Evolutionary conservation across 2,329 filamentous ascomycete genomes (phyloP), one percentile per base, ranked within the genome.

Genomic region (Raffaelea ambrosiae): DNA sequence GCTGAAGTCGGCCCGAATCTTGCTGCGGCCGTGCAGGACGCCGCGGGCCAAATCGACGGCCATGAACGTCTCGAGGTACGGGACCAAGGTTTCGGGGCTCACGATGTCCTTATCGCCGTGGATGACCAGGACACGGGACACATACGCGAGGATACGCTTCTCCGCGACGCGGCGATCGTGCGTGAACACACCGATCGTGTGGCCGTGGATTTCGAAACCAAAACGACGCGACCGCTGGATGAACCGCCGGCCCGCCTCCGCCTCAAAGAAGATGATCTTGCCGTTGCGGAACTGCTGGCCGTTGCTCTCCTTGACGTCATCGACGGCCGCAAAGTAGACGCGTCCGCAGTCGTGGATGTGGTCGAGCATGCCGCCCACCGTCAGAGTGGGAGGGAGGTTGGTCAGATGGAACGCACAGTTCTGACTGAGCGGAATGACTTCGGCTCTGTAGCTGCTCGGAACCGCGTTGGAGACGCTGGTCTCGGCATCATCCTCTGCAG

Each of bases 261-360:
- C 52, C 9, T 63, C 63, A 53, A 74, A 76, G 54, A 76, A 76
- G 26, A 74, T 66, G 13, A 76, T 53, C 56, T 75, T 75, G 18
- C 71, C 70, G 0, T 72, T 71, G n/a, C 66, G 66, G 1, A 63
- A 54, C 18, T 33, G 59, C 42, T 63, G 60, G 44, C 68, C 63
- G 3, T 54, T 53, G 3, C 57, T 43, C 16, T 58, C 60, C 49
- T 70, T 65, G 0, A 74, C 71, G 2, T 60, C 57, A 62, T 77
- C 79, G 62, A 80, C 72, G 48, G 71, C 71, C 2, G 65, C 64
- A 41, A 72, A 72, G 55, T 65, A 78, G 11, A 79, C 60, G 48
- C 76, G 73, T 2, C 76, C 76, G 26, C 70, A 61, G 50, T 63
- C 55, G 11, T 66, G 64, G 40, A 79, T 67, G 19, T 41, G 7